Base-by-base conservation (phyloP, 805 yeast species). In the Ascoidea asiatica region DNA sequence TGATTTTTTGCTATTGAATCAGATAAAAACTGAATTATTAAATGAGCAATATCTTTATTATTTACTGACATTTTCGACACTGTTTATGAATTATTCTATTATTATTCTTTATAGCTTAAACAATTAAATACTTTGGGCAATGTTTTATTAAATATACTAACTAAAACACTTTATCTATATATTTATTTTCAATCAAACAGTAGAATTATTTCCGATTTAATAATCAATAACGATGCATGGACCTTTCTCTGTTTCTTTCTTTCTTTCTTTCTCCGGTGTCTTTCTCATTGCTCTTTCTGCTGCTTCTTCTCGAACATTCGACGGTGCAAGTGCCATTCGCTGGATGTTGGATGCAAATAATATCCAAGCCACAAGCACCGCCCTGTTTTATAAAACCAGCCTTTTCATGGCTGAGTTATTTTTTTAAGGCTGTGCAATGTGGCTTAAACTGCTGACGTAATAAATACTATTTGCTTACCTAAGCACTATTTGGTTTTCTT, bases 11-110 rank as follows among this genome's bases (percentile, higher is more conserved):
- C 58, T 18, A 82, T 73, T 8, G 84, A 64, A 17, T 66, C 55
- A 53, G 75, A 71, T 53, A 92, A 70, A 60, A 80, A 90, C 48
- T 77, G 75, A 40, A 87, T 79, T 52, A 90, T 79, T 43, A 86
- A 76, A 42, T 77, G 67, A 2, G 95, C 90, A 42, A 77, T 66
- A 47, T 80, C 83, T 60, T 81, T 70, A 55, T 73, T 75, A n/a
- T 75, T 52, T 36, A 63, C 60, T 33, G 71, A 51, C 77, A 72
- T 75, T 19, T 21, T 46, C n/a, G 21, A n/a, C n/a, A n/a, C n/a
- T n/a, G n/a, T n/a, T n/a, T 15, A 29, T 8, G 8, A 29, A 29
- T 29, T 8, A 8, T 15, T 29, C 36, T 29, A 15, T 8, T 29
- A 8, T 29, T 15, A 15, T 29, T 29, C 36, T 8, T 8, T 29